Percentiles rank a stretch among this genome's conserved stretches.
These are phyloP conservation scores for Inonotus hispidus DNA, from an alignment of 1,284 basidiomycete species.

Conservation along the genomic window DNA sequence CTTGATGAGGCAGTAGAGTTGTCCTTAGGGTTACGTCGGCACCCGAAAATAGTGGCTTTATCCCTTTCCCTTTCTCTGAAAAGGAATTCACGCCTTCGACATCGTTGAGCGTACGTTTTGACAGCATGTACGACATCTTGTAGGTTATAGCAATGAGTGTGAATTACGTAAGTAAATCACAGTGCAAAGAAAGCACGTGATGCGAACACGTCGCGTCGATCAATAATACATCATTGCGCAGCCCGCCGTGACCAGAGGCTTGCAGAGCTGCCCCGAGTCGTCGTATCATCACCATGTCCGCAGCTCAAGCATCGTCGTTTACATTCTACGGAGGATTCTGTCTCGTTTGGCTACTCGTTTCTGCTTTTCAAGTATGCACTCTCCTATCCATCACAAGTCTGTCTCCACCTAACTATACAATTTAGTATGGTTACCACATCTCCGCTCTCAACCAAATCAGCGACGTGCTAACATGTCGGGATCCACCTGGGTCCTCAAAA, in stretches of 20 bases:
- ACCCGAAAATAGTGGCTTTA: too few relatives aligned
- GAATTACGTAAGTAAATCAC: neutral
- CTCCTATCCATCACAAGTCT: neutral
- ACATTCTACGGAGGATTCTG: slow-evolving; percentile 57
- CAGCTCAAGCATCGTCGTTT: slow-evolving; percentile 30
- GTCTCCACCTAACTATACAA: neutral
- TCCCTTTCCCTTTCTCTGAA: too few relatives aligned
- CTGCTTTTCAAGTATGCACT: slow-evolving; percentile 53
- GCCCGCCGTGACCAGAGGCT: neutral
- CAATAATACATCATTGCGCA: neutral
- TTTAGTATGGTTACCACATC: slow-evolving; percentile 76
- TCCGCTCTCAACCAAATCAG: slow-evolving; percentile 87
- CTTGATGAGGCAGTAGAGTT: too few relatives aligned
- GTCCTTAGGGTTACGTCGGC: too few relatives aligned
- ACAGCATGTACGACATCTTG: too few relatives aligned
- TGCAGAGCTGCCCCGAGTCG: neutral
- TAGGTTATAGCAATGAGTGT: too few relatives aligned
- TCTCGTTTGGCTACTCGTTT: slow-evolving; percentile 57
- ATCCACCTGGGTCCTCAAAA: slow-evolving; percentile 23
- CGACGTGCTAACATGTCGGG: slow-evolving; percentile 64
- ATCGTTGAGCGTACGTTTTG: too few relatives aligned
- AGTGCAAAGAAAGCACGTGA: neutral
- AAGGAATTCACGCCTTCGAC: too few relatives aligned
- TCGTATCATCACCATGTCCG: neutral
- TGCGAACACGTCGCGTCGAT: neutral